Base-by-base conservation (phyloP, 768 basidiomycete genomes). In the Boletellus ananiceps region DNA sequence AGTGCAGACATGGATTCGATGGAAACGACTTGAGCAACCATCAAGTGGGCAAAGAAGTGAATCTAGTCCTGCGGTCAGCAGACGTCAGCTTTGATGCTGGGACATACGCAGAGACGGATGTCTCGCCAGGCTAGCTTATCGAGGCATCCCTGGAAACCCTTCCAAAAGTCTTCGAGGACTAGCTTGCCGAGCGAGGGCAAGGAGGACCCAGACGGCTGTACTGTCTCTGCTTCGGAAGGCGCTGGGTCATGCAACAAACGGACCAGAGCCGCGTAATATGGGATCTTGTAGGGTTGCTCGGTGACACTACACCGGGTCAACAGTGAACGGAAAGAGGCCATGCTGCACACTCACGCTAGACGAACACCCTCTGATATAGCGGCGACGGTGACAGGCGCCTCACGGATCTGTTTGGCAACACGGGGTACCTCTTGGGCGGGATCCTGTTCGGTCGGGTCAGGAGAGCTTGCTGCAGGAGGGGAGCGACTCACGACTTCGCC, bases 261-360 rank as follows among this genome's bases (percentile, higher is more conserved):
- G 41, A 96, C 75, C 15, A 97, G 70, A 11, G 88, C 81, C 12
- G 90, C 90, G 68, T 93, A 93, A 63, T 83, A 88, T 0, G 92
- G 86, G 32, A 90, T 87, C 74, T 98, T 99, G 74, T 83, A 93
- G 0, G 94, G 93, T 59, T 96, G 88, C 69, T 97, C 91, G 1
- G 86, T 91, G 45, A 91, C 82, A 43, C 90, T 93, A 61, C 16
- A 39, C 12, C 12, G 3, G 16, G 38, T 55, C 40, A 66, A 44
- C 48, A 46, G 40, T 16, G 36, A 14, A 39, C 5, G 15, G 44
- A 15, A 25, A 44, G 15, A 12, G 8, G 12, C 34, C 6, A 47
- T 18, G 25, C n/a, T 34, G 2, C 8, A 4, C 8, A 18, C 51
- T 51, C 49, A 87, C 90, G 78, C 85, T 64, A 84, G 72, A 39